Percentiles rank a stretch among this genome's conserved stretches.
Conservation (phyloP, 345 rosid species). For the Syzygium oleosum region DNA sequence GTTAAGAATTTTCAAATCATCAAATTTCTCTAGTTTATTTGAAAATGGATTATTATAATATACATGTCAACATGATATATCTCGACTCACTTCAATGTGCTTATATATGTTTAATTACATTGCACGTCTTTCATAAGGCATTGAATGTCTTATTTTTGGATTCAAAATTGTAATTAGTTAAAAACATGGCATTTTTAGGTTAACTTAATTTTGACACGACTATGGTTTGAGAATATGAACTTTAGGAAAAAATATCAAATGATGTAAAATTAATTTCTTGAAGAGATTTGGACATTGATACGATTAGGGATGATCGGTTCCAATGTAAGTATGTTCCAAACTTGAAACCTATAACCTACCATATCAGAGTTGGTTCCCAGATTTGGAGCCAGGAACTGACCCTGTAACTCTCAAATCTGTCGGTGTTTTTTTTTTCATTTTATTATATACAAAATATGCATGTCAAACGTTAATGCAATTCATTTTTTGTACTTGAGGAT, state of each 20-base stretch:
- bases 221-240: background rate
- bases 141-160: background rate
- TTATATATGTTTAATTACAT: background rate
- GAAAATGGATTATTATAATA: background rate
- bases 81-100: background rate
- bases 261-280: background rate
- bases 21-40: background rate
- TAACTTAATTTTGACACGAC: background rate
- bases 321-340: background rate
- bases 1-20: background rate
- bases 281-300: background rate
- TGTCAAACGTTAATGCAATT: background rate
- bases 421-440: background rate
- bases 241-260: background rate
- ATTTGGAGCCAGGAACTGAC: background rate
- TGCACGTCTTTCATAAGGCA: background rate
- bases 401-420: background rate
- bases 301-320: background rate
- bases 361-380: background rate
- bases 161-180: background rate
- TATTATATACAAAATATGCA: background rate
- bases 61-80: background rate
- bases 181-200: background rate
- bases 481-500: background rate
- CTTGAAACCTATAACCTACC: background rate